A percentile compares a stretch with the other conserved stretches of the same genome.
phyloP scores from a whole-genome alignment of 306 rosid species.

The Prunus salicina region DNA sequence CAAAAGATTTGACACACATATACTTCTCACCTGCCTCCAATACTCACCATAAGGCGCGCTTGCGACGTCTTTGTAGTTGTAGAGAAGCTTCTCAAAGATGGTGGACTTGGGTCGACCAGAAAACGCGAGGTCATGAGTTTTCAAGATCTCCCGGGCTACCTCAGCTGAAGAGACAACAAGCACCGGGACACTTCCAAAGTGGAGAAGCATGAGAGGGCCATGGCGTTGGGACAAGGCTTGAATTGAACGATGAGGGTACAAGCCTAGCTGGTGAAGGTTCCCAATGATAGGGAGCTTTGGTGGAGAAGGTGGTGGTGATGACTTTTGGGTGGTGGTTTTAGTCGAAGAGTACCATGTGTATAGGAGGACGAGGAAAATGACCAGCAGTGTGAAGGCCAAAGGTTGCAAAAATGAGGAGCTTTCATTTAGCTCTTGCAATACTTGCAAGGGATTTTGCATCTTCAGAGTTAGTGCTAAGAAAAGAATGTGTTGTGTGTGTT shows the following conservation, averaged over 20 bases:
- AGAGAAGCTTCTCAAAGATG: slow-evolving; percentile 23
- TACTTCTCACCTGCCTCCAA: slow-evolving; percentile 40
- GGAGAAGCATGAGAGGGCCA: slow-evolving; percentile 50
- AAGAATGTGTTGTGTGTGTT: no score
- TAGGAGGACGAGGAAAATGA: background rate
- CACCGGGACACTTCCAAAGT: slow-evolving; percentile 28
- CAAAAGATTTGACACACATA: slow-evolving; percentile 27
- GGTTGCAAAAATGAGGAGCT: background rate
- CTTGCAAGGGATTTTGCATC: background rate
- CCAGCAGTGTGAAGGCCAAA: background rate
- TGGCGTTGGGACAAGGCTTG: slow-evolving; percentile 25
- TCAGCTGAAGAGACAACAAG: slow-evolving; percentile 23
- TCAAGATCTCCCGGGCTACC: slow-evolving; percentile 34
- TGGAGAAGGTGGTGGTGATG: slow-evolving; percentile 39
- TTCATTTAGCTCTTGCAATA: background rate
- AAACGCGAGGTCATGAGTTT: slow-evolving; percentile 36
- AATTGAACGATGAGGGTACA: slow-evolving; percentile 33
- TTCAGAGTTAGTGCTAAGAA: no score
- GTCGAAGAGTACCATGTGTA: slow-evolving; percentile 17
- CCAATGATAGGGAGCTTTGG: slow-evolving; percentile 48
- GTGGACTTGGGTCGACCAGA: slow-evolving; percentile 17
- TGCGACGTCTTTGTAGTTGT: slow-evolving; percentile 29
- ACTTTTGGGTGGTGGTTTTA: background rate
- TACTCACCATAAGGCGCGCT: slow-evolving; percentile 41
- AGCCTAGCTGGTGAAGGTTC: slow-evolving; percentile 45